phyloP scores from a whole-genome alignment of 441 rosid genomes.

The Kokia cookei region DNA sequence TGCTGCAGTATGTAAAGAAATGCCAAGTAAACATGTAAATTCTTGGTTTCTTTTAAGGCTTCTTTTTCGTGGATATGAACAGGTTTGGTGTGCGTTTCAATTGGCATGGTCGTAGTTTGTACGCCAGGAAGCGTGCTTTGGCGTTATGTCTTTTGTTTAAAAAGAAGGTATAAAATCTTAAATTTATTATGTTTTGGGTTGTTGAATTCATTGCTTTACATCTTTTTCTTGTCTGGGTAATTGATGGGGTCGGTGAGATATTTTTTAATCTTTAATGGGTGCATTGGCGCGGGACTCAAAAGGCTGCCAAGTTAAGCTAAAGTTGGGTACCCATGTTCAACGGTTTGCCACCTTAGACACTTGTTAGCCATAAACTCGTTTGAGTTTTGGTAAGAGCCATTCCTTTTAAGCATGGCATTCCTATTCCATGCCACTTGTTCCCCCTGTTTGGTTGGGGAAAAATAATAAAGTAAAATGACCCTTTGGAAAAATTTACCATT shows the following conservation, averaged over 20 bases:
- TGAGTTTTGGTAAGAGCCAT: constrained; percentile 3
- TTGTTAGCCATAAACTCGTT: constrained; percentile 6
- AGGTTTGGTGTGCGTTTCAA: constrained; percentile 16
- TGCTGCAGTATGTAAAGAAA: constrained; percentile 7
- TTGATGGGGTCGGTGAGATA: neutral
- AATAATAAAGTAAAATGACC: neutral
- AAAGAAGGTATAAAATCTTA: neutral
- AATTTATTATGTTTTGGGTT: neutral
- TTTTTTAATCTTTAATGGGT: neutral
- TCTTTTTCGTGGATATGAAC: neutral
- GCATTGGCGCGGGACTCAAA: constrained; percentile 5
- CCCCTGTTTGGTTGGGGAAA: neutral
- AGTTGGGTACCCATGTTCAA: constrained; percentile 24
- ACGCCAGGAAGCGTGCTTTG: constrained; percentile 2
- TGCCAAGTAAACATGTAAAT: constrained; percentile 16
- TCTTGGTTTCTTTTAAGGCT: neutral
- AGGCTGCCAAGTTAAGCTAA: constrained; percentile 26
- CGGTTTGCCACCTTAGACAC: constrained; percentile 22
- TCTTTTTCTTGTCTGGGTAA: neutral
- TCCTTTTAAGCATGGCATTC: neutral
- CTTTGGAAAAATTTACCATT: neutral
- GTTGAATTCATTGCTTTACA: neutral
- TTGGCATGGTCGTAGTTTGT: constrained; percentile 14
- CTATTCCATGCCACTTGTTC: neutral
- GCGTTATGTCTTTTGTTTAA: neutral